These are phyloP conservation scores for Stagonosporopsis vannaccii DNA, from an alignment of 2,329 filamentous ascomycete genomes.

Conservation along the genomic window DNA sequence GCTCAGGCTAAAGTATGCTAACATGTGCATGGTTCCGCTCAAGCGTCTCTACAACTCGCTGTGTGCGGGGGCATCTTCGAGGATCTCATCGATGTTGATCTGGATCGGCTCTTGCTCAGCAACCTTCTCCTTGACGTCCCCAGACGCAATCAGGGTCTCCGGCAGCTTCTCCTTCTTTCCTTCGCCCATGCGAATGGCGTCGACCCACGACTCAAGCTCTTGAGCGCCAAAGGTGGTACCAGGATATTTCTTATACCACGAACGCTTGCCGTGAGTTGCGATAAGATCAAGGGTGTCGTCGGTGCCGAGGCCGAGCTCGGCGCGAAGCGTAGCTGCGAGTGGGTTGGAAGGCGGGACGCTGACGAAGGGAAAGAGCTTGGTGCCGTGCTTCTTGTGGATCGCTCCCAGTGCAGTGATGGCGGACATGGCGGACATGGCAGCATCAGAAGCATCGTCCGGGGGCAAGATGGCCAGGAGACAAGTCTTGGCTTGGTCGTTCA, in stretches of 20 bases:
- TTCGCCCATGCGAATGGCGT: slow-evolving; percentile 89
- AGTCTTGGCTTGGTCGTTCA: slow-evolving; percentile 77
- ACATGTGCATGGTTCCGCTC: neutral
- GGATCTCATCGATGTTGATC: slow-evolving; percentile 44
- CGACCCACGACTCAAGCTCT: slow-evolving; percentile 83
- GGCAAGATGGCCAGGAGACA: slow-evolving; percentile 73
- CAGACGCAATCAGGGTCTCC: slow-evolving; percentile 53
- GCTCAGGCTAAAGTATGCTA: slow-evolving; percentile 5
- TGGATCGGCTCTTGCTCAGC: slow-evolving; percentile 40
- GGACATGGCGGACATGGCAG: slow-evolving; percentile 47
- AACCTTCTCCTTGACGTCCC: slow-evolving; percentile 28
- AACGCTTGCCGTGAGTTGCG: slow-evolving; percentile 82
- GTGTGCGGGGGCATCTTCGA: slow-evolving; percentile 28
- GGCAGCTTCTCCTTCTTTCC: slow-evolving; percentile 76
- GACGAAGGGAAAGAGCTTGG: slow-evolving; percentile 83
- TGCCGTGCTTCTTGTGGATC: slow-evolving; percentile 77
- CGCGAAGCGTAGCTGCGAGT: slow-evolving; percentile 63
- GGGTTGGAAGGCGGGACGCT: slow-evolving; percentile 70
- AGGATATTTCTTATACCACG: slow-evolving; percentile 83
- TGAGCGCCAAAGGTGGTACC: slow-evolving; percentile 63
- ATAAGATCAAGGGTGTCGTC: slow-evolving; percentile 72
- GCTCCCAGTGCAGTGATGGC: slow-evolving; percentile 70
- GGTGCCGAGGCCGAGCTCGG: slow-evolving; percentile 66
- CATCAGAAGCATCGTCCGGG: slow-evolving; percentile 55
- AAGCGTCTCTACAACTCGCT: slow-evolving; percentile 32